phyloP scores from a whole-genome alignment of 2,329 filamentous ascomycete genomes.

The Epichloe gansuensis region DNA sequence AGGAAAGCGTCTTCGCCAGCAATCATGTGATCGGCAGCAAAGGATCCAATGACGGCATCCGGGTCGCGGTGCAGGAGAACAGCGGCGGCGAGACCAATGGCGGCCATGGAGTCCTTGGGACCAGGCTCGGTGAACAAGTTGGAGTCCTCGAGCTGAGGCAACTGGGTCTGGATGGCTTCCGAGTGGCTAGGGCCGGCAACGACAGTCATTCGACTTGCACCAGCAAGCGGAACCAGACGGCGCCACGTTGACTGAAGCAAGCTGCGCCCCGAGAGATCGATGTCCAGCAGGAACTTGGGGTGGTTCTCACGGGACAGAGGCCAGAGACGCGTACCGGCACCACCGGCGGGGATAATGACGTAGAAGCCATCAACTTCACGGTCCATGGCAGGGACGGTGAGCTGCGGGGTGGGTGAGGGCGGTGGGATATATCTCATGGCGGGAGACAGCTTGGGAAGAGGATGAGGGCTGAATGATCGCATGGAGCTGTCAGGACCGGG shows the following conservation, averaged over 20 bases:
- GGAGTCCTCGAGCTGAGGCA: conserved; percentile 11
- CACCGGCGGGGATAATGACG: conserved; percentile 16
- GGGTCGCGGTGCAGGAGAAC: conserved; percentile 14
- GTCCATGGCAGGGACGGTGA: conserved; percentile 7
- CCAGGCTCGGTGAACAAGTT: conserved; percentile 17
- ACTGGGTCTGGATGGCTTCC: conserved; percentile 13
- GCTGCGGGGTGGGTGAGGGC: conserved; percentile 6
- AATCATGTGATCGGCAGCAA: conserved; percentile 17
- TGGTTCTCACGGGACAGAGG: conserved; percentile 16
- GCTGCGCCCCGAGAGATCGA: conserved; percentile 15
- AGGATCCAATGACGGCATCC: conserved; percentile 15
- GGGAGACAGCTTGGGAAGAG: conserved; percentile 6
- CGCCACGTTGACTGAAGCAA: conserved; percentile 16
- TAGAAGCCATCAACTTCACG: conserved; percentile 17
- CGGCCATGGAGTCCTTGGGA: conserved; percentile 17
- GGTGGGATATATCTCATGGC: conserved; percentile 8
- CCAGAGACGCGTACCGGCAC: conserved; percentile 16
- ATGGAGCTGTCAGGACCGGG: conserved; percentile 4
- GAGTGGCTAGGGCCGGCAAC: conserved; percentile 15
- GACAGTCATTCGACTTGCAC: conserved; percentile 14
- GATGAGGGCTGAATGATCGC: conserved; percentile 8
- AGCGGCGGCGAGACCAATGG: conserved; percentile 15
- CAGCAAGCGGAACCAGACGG: conserved; percentile 15
- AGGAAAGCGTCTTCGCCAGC: conserved; percentile 17
- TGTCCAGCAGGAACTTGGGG: conserved; percentile 16